phyloP scores from a whole-genome alignment of 805 yeast genomes.

The Kodamaea kakaduensis region DNA sequence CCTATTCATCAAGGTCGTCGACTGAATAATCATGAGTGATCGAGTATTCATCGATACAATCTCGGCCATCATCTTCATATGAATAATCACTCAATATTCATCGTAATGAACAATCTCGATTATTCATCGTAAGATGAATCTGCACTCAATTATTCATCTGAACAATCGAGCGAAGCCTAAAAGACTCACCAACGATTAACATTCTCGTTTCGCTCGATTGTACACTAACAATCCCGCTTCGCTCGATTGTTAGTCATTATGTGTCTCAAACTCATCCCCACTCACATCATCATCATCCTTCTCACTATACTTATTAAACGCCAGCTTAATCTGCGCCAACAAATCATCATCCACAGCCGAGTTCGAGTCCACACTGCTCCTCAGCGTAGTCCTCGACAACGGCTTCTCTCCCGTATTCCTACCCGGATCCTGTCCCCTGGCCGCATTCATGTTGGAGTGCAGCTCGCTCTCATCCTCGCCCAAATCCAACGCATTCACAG shows the following conservation, averaged over 20 bases:
- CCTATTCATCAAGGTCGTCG: too few relatives aligned
- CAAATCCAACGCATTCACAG: constrained; percentile 63
- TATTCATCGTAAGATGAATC: too few relatives aligned
- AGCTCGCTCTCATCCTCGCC: constrained; percentile 52
- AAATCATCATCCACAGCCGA: constrained; percentile 30
- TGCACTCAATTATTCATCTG: too few relatives aligned
- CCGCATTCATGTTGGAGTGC: constrained; percentile 16
- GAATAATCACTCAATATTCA: too few relatives aligned
- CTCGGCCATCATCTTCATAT: too few relatives aligned
- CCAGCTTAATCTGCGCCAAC: constrained; percentile 32
- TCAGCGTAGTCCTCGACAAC: constrained; percentile 18
- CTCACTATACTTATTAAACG: constrained; percentile 32
- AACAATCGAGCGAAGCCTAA: too few relatives aligned
- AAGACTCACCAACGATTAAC: too few relatives aligned
- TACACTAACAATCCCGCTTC: too few relatives aligned
- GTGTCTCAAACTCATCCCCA: constrained; percentile 52
- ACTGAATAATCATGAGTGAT: too few relatives aligned
- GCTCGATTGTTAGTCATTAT: background rate
- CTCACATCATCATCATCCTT: constrained; percentile 39
- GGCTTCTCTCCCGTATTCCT: constrained; percentile 20
- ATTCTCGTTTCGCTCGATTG: too few relatives aligned
- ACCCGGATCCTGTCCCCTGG: constrained; percentile 17
- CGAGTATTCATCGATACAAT: too few relatives aligned
- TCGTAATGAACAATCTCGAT: too few relatives aligned
- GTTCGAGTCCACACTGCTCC: constrained; percentile 28